phyloP scores from a whole-genome alignment of 1,139 yeast species.

The Taphrina populina region DNA sequence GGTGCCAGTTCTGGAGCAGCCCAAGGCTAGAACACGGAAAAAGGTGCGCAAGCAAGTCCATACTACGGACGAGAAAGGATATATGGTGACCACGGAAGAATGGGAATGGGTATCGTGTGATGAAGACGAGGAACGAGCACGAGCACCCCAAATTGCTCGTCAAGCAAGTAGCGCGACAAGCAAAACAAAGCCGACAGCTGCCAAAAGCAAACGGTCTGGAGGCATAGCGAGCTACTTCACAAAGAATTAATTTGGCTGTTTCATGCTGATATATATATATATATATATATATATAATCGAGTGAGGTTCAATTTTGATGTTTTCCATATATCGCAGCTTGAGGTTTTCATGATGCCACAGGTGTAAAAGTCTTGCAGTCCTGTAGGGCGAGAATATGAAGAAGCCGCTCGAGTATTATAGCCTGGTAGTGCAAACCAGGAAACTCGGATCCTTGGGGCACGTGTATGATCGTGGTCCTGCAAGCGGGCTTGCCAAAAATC shows the following conservation, averaged over 20 bases:
- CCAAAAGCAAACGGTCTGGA: slow-evolving; percentile 7
- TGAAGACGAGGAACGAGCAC: slow-evolving; percentile 33
- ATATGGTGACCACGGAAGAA: slow-evolving; percentile 34
- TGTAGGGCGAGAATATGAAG: too few species aligned
- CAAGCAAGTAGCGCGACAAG: neutral
- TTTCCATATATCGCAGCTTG: too few species aligned
- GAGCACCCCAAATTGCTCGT: neutral
- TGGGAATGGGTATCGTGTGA: slow-evolving; percentile 33
- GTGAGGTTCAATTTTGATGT: too few species aligned
- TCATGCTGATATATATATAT: too few species aligned
- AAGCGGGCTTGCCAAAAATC: too few species aligned
- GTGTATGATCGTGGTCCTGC: too few species aligned
- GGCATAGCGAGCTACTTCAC: slow-evolving; percentile 19
- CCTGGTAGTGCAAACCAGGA: too few species aligned
- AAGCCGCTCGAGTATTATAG: too few species aligned
- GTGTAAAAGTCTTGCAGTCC: too few species aligned
- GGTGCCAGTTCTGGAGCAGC: neutral
- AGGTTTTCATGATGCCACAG: too few species aligned
- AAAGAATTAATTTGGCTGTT: slow-evolving; percentile 12
- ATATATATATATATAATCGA: too few species aligned
- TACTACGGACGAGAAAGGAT: slow-evolving; percentile 37
- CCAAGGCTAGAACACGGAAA: slow-evolving; percentile 26
- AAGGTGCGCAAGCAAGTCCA: slow-evolving; percentile 36
- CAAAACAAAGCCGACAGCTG: neutral
- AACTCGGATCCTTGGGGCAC: too few species aligned